Percentiles rank a stretch among this genome's conserved stretches.
Conservation (phyloP, 495 filamentous ascomycete genomes). For the Aspergillus incahuasiensis region DNA sequence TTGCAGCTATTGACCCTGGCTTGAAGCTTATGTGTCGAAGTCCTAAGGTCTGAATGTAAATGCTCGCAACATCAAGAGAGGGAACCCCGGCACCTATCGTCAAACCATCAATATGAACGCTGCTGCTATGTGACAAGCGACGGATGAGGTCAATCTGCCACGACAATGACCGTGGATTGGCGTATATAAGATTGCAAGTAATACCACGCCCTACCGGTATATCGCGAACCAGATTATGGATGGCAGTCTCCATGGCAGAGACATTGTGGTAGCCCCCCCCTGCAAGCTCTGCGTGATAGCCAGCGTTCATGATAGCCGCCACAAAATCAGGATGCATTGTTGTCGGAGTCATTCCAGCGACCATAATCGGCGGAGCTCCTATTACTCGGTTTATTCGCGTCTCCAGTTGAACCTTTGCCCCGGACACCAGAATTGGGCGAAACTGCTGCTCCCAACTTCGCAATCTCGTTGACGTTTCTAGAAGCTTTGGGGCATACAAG, state of each 20-base stretch:
- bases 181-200: constrained; percentile 39
- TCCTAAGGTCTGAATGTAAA: constrained; percentile 44
- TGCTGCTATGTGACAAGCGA: constrained; percentile 19
- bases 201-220: constrained; percentile 32
- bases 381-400: constrained; percentile 34
- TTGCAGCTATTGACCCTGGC: constrained; percentile 41
- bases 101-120: constrained; percentile 34
- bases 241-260: constrained; percentile 25
- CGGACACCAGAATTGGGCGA: constrained; percentile 20
- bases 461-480: constrained; percentile 12
- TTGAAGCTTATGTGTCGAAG: constrained; percentile 49
- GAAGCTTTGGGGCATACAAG: constrained; percentile 12
- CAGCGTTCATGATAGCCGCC: constrained; percentile 33
- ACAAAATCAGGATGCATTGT: constrained; percentile 37
- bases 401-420: constrained; percentile 17
- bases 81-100: constrained; percentile 49
- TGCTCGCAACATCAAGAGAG: constrained; percentile 43
- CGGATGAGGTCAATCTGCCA: constrained; percentile 35
- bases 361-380: constrained; percentile 35
- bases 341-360: constrained; percentile 44
- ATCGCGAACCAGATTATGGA: constrained; percentile 21
- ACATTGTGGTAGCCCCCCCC: constrained; percentile 32
- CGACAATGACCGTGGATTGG: constrained; percentile 28
- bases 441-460: constrained; percentile 22
- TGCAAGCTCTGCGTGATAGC: constrained; percentile 38